Conservation (phyloP, 2,329 filamentous ascomycete species). For the Fusarium gaditjirri region DNA sequence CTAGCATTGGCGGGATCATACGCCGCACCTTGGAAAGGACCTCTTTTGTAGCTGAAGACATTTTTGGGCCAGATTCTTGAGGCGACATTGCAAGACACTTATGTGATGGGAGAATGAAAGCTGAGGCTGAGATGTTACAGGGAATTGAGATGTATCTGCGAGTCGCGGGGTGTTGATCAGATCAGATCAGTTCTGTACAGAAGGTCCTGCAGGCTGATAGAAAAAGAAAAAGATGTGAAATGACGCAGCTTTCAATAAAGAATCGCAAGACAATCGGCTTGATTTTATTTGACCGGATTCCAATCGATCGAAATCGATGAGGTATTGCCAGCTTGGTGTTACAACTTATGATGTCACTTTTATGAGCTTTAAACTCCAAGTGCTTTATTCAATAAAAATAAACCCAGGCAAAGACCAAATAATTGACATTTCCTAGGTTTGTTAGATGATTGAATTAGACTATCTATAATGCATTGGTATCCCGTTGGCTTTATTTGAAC, state of each 20-base stretch:
- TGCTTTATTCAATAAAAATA: neutral
- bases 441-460: neutral
- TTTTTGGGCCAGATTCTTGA: slow-evolving; percentile 51
- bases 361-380: neutral
- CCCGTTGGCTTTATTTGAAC: neutral
- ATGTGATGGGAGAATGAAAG: neutral
- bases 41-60: slow-evolving; percentile 78
- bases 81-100: slow-evolving; percentile 38
- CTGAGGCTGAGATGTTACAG: slow-evolving; percentile 4
- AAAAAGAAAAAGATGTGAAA: neutral
- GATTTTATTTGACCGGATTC: neutral
- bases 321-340: slow-evolving; percentile 22
- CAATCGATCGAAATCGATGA: slow-evolving; percentile 20
- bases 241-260: neutral
- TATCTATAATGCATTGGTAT: neutral
- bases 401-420: neutral
- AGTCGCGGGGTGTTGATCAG: neutral
- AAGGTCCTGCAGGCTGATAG: neutral
- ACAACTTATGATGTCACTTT: slow-evolving; percentile 36
- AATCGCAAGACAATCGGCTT: neutral
- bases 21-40: slow-evolving; percentile 84
- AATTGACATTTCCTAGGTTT: neutral
- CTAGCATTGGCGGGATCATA: slow-evolving; percentile 93
- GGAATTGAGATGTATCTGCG: neutral
- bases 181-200: neutral